phyloP scores from a whole-genome alignment of 176 grass and related monocot species.

The Carex cristatella region DNA sequence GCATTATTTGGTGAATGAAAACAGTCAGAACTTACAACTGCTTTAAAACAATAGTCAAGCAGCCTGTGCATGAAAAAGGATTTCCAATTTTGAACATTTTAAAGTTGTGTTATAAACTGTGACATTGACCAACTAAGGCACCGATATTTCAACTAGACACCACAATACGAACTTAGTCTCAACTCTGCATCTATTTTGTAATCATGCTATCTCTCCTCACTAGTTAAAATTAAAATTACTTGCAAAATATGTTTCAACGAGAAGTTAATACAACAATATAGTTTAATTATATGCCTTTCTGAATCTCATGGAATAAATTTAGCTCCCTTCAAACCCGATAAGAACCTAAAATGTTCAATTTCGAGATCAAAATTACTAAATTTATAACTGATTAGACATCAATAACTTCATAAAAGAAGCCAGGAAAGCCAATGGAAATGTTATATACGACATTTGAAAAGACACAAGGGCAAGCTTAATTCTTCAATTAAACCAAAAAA shows the following conservation, averaged over 20 bases:
- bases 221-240: neutral
- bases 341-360: neutral
- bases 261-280: neutral
- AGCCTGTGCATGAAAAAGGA: neutral
- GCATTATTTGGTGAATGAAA: neutral
- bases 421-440: neutral
- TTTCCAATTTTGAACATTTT: neutral
- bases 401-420: constrained; percentile 2
- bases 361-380: neutral
- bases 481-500: neutral
- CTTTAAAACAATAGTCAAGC: neutral
- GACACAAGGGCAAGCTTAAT: neutral
- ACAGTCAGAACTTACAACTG: neutral
- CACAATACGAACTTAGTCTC: neutral
- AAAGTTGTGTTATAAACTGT: neutral
- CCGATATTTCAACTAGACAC: neutral
- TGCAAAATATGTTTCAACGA: neutral
- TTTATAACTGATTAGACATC: neutral
- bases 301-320: neutral
- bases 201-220: neutral
- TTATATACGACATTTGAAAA: neutral
- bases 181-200: neutral
- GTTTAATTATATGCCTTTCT: neutral
- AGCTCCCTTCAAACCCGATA: neutral
- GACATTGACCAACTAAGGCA: neutral